Conservation (phyloP, 768 basidiomycete species). For the Albatrellus ellisii region DNA sequence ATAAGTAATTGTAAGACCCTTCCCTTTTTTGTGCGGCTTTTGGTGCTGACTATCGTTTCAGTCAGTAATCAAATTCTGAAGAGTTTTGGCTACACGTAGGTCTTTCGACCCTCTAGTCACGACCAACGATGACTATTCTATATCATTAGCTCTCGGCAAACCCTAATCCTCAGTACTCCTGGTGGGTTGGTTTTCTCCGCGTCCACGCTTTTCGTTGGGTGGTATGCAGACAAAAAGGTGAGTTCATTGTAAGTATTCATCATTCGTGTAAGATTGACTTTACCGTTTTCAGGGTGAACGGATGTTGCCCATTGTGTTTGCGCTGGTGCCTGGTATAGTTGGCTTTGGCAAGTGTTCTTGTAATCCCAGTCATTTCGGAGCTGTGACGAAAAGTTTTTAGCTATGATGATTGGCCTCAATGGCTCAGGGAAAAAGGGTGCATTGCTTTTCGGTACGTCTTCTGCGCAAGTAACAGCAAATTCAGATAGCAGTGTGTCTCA, state of each 20-base stretch:
- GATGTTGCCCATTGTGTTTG: slow-evolving; percentile 47
- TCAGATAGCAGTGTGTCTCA: not conserved
- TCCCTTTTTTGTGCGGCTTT: not conserved
- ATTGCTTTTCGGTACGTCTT: slow-evolving; percentile 37
- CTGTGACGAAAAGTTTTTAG: slow-evolving; percentile 19
- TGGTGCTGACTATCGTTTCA: slow-evolving; percentile 14
- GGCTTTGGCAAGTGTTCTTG: slow-evolving; percentile 29
- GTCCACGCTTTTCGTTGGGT: slow-evolving; percentile 41
- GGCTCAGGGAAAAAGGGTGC: slow-evolving; percentile 33
- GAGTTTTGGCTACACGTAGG: slow-evolving; percentile 51
- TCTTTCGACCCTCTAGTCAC: not conserved
- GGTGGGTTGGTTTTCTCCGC: slow-evolving; percentile 35
- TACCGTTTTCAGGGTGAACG: slow-evolving; percentile 31
- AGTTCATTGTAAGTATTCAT: not conserved
- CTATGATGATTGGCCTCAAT: slow-evolving; percentile 42
- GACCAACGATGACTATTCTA: too few species aligned
- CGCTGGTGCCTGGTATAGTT: slow-evolving; percentile 43
- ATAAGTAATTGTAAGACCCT: slow-evolving; percentile 42
- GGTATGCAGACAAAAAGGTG: slow-evolving; percentile 55
- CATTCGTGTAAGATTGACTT: not conserved
- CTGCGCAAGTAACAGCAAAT: not conserved
- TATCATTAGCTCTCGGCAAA: slow-evolving; percentile 37
- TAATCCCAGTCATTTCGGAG: not conserved
- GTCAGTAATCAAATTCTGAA: slow-evolving; percentile 53
- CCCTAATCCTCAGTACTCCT: slow-evolving; percentile 46